Conservation (phyloP, 2,329 filamentous ascomycete species). For the Aspergillus tanneri region DNA sequence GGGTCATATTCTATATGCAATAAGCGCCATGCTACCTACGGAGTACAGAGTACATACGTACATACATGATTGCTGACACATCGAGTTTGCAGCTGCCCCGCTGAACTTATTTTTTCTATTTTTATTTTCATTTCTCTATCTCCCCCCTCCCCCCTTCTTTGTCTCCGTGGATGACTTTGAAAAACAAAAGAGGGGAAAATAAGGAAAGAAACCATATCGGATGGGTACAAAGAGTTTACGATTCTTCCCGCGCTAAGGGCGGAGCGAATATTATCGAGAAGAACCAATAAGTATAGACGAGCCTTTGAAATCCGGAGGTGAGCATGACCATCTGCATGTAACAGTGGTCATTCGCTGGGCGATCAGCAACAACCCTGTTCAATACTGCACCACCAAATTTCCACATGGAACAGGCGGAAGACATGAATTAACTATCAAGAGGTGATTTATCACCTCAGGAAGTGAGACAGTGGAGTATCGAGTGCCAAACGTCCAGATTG, state of each 20-base stretch:
- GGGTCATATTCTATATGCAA: constrained; percentile 1
- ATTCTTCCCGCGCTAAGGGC: neutral
- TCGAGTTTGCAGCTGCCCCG: constrained; percentile 2
- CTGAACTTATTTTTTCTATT: neutral
- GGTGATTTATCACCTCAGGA: neutral
- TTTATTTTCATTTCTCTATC: neutral
- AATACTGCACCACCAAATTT: neutral
- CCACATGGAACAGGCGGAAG: neutral
- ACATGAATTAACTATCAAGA: neutral
- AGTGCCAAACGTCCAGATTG: neutral
- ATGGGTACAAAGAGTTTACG: neutral
- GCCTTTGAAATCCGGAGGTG: neutral
- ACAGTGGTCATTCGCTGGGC: neutral
- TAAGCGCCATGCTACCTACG: neutral
- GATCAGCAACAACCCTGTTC: neutral
- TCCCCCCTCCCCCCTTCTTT: neutral
- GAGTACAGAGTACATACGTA: neutral
- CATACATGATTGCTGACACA: constrained; percentile 4
- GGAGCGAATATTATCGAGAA: neutral
- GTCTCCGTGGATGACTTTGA: neutral
- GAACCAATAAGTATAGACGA: neutral
- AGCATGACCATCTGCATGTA: neutral
- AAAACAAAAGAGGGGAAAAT: neutral
- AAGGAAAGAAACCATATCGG: neutral
- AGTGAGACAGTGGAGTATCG: neutral